phyloP scores from a whole-genome alignment of 768 basidiomycete species.

The Amanita rimosa region DNA sequence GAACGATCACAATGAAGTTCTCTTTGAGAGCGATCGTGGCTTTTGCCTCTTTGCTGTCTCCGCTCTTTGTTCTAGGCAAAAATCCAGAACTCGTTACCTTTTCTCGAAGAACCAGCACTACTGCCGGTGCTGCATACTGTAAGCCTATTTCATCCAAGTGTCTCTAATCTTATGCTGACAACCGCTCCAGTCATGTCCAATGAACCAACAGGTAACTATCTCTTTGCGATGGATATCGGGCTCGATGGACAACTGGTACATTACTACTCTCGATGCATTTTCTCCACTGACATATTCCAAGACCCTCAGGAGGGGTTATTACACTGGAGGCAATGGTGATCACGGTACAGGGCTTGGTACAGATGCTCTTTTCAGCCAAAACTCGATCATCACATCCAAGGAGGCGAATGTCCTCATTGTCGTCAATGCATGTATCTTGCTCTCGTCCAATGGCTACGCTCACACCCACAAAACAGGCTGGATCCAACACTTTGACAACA shows the following conservation, averaged over 20 bases:
- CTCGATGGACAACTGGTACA: neutral
- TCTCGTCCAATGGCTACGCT: neutral
- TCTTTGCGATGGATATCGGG: neutral
- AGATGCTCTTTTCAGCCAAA: conserved; percentile 31
- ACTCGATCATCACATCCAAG: conserved; percentile 24
- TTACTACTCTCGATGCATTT: neutral
- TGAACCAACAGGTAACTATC: neutral
- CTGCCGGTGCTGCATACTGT: neutral
- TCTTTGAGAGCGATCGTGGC: neutral
- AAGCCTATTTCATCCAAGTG: neutral
- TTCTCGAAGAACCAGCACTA: neutral
- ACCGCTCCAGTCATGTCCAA: neutral
- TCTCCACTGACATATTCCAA: neutral
- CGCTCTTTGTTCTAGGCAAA: neutral
- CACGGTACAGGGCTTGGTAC: conserved; percentile 24
- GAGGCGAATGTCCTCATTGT: conserved; percentile 19
- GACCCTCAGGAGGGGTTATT: conserved; percentile 18
- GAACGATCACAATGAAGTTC: neutral
- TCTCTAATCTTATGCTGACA: neutral
- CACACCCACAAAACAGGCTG: conserved; percentile 16
- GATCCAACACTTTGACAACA: conserved; percentile 28
- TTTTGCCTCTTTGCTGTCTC: neutral
- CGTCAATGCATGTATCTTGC: conserved; percentile 19
- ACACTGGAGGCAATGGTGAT: conserved; percentile 23
- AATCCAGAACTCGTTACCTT: neutral